phyloP scores from a whole-genome alignment of 345 rosid species.

The Iberis pinnata region DNA sequence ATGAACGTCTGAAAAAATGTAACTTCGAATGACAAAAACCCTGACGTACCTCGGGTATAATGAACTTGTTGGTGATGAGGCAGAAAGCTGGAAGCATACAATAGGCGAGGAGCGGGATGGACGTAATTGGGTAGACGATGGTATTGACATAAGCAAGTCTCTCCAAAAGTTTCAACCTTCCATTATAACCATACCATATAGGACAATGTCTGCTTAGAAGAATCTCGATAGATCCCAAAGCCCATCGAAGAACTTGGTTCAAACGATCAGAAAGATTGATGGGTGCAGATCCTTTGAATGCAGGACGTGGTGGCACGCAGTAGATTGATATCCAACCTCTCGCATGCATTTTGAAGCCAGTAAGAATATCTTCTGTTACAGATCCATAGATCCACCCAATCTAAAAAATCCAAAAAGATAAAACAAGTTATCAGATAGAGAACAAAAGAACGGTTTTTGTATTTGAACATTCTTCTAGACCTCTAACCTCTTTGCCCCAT shows the following conservation, averaged over 20 bases:
- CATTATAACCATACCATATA: conserved; percentile 86
- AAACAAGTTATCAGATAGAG: neutral
- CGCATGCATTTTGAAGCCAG: conserved; percentile 98
- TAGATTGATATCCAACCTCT: conserved; percentile 97
- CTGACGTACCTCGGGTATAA: conserved; percentile 72
- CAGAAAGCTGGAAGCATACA: conserved; percentile 92
- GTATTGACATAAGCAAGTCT: conserved; percentile 87
- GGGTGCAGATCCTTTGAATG: conserved; percentile 95
- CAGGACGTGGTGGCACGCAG: conserved; percentile 93
- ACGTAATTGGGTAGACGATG: conserved; percentile 82
- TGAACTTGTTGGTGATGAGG: conserved; percentile 80
- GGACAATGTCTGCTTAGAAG: conserved; percentile 96
- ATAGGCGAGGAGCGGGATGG: conserved; percentile 78
- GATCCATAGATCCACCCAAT: conserved; percentile 99
- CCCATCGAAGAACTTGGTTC: conserved; percentile 98
- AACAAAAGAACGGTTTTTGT: neutral
- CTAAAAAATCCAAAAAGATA: conserved; percentile 31
- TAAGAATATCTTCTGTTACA: conserved; percentile 95
- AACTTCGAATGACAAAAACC: neutral
- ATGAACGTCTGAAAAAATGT: neutral
- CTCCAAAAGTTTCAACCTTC: conserved; percentile 66
- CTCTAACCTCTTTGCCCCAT: conserved; percentile 94
- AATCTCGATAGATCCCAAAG: conserved; percentile 88
- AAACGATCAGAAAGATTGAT: conserved; percentile 95
- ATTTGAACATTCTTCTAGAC: neutral